Percentiles rank a stretch among this genome's conserved stretches.
phyloP scores from a whole-genome alignment of 495 filamentous ascomycete species.

The Aspergillus avenaceus region DNA sequence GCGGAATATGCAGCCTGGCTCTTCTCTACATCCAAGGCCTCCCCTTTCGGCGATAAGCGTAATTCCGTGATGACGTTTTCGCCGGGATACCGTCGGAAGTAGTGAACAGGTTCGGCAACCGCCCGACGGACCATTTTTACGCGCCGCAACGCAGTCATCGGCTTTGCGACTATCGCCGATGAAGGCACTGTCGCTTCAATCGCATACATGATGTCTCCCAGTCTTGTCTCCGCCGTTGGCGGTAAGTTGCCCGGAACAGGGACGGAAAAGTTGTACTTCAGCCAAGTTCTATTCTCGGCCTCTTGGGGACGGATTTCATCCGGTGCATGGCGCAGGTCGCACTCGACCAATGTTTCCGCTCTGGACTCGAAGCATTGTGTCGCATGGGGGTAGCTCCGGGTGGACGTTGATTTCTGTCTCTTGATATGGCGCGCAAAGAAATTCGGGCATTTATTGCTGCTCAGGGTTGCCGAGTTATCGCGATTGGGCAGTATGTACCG shows the following conservation, averaged over 20 bases:
- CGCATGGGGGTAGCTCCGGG: not conserved
- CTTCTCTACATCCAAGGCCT: not conserved
- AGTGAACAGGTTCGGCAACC: not conserved
- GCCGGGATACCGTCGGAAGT: not conserved
- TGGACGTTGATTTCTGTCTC: not conserved
- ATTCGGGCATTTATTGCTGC: not conserved
- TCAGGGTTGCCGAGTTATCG: not conserved
- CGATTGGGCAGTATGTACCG: not conserved
- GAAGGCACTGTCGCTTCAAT: not conserved
- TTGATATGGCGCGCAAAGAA: not conserved
- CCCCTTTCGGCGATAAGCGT: not conserved
- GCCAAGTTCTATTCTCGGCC: not conserved
- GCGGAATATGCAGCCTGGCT: not conserved
- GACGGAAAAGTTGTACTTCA: not conserved
- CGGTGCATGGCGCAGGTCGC: slow-evolving; percentile 1
- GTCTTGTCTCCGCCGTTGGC: not conserved
- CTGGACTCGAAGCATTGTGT: not conserved
- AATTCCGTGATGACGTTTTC: not conserved
- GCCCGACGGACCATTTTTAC: not conserved
- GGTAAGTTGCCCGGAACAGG: not conserved
- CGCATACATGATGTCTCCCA: slow-evolving; percentile 4
- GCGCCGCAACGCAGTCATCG: not conserved
- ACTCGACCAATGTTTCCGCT: not conserved
- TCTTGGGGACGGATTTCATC: not conserved
- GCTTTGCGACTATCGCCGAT: not conserved